Evolutionary conservation across 2,329 filamentous ascomycete species (phyloP).

Genomic region (Epichloe brachyelytri): DNA sequence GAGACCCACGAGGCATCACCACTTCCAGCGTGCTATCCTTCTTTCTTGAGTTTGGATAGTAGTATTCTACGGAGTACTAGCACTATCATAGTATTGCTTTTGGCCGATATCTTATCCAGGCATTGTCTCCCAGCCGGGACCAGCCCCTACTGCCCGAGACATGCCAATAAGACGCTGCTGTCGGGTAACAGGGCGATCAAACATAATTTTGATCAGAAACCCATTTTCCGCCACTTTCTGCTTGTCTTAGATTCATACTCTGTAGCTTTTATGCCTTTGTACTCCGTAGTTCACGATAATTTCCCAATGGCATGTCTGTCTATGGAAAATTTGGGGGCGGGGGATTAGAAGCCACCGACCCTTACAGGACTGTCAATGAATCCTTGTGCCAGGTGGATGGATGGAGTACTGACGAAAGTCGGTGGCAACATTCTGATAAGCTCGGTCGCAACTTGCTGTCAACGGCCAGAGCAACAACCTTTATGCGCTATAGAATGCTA

Average conservation of each 20-base stretch:
- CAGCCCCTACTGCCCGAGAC: background rate
- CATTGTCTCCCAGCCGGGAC: background rate
- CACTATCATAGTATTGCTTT: background rate
- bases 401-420: background rate
- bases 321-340: background rate
- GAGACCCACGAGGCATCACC: background rate
- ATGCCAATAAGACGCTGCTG: background rate
- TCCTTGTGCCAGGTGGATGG: background rate
- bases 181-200: background rate
- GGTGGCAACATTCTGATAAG: background rate
- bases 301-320: background rate
- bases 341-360: background rate
- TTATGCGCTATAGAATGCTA: background rate
- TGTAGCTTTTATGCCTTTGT: background rate
- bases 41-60: background rate
- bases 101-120: background rate
- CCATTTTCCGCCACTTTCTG: background rate
- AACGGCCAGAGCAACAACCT: background rate
- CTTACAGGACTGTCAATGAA: background rate
- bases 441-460: background rate
- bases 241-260: background rate
- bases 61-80: background rate
- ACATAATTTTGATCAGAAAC: background rate
- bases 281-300: background rate
- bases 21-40: background rate